Conservation (phyloP, 192 early-diverging fungal genomes). For the Entomortierella parvispora region DNA sequence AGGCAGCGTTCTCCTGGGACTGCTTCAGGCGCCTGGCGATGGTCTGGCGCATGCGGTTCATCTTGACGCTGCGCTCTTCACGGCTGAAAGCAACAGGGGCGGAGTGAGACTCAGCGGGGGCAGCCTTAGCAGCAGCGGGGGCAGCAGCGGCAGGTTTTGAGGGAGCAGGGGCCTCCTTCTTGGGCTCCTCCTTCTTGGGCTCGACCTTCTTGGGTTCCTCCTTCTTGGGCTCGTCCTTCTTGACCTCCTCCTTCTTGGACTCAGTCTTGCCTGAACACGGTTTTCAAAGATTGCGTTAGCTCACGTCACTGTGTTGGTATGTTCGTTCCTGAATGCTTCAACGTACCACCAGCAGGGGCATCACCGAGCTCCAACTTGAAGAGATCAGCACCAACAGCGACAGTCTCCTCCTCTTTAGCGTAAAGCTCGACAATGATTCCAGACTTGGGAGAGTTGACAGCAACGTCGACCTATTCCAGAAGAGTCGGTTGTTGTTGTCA, state of each 20-base stretch:
- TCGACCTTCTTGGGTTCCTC: slow-evolving; percentile 27
- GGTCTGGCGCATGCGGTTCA: slow-evolving; percentile 97
- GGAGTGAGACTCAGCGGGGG: slow-evolving; percentile 50
- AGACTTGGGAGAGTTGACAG: slow-evolving; percentile 95
- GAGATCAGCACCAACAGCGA: slow-evolving; percentile 91
- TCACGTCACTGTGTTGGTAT: neutral
- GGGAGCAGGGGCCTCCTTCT: slow-evolving; percentile 51
- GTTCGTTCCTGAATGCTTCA: neutral
- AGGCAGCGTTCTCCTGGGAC: slow-evolving; percentile 95
- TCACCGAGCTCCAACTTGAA: slow-evolving; percentile 90
- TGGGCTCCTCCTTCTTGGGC: slow-evolving; percentile 50
- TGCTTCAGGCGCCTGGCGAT: slow-evolving; percentile 97
- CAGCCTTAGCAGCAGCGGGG: slow-evolving; percentile 36
- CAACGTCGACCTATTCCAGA: slow-evolving; percentile 85
- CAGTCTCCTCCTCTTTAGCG: slow-evolving; percentile 88
- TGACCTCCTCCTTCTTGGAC: slow-evolving; percentile 53
- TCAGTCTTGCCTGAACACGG: slow-evolving; percentile 40
- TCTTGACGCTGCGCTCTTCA: slow-evolving; percentile 77
- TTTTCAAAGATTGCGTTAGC: neutral
- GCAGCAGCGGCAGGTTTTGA: slow-evolving; percentile 31
- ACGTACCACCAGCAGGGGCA: slow-evolving; percentile 65
- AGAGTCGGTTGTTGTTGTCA: neutral
- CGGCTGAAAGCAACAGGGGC: slow-evolving; percentile 57
- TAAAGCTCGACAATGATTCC: slow-evolving; percentile 88
- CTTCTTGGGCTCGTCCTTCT: slow-evolving; percentile 54